Conservation (phyloP, 2,329 filamentous ascomycete species). For the Chrysoporthe deuterocubensis region DNA sequence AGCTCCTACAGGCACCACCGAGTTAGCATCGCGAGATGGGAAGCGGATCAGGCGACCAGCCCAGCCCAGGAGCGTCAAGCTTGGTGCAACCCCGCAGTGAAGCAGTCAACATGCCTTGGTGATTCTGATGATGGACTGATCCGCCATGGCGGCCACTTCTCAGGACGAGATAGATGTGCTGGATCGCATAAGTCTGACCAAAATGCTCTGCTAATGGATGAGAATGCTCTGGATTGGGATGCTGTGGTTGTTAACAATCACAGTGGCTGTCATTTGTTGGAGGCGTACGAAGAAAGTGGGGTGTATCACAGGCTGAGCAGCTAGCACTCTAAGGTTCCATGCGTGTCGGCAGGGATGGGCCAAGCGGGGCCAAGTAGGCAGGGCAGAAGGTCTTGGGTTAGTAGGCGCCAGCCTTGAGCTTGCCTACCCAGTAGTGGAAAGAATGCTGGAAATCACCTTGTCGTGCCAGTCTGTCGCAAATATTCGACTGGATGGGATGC, state of each 20-base stretch:
- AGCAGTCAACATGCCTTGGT: slow-evolving; percentile 65
- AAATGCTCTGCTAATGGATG: neutral
- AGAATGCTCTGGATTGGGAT: slow-evolving; percentile 5
- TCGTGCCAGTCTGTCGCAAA: too few species aligned
- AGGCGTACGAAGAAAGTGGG: slow-evolving; percentile 10
- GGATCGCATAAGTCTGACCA: slow-evolving; percentile 24
- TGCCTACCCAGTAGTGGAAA: too few species aligned
- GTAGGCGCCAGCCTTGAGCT: too few species aligned
- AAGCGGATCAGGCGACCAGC: slow-evolving; percentile 8
- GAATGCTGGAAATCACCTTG: too few species aligned
- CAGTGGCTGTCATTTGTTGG: neutral
- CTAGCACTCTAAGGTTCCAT: slow-evolving; percentile 5
- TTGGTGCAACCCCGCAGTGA: slow-evolving; percentile 25
- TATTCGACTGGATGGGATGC: too few species aligned
- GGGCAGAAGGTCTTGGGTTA: too few species aligned
- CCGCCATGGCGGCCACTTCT: slow-evolving; percentile 61
- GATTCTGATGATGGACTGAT: slow-evolving; percentile 87
- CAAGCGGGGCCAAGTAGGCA: neutral
- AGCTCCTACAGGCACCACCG: slow-evolving; percentile 67
- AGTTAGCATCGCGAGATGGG: slow-evolving; percentile 24
- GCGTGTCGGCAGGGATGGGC: neutral
- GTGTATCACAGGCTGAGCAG: slow-evolving; percentile 1
- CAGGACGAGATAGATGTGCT: slow-evolving; percentile 11
- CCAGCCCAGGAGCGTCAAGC: slow-evolving; percentile 24
- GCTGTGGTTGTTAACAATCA: neutral